A percentile compares a stretch with the other conserved stretches of the same genome.
Conservation (phyloP, 371 early-diverging fungal genomes). For the Mortierella sp. region DNA sequence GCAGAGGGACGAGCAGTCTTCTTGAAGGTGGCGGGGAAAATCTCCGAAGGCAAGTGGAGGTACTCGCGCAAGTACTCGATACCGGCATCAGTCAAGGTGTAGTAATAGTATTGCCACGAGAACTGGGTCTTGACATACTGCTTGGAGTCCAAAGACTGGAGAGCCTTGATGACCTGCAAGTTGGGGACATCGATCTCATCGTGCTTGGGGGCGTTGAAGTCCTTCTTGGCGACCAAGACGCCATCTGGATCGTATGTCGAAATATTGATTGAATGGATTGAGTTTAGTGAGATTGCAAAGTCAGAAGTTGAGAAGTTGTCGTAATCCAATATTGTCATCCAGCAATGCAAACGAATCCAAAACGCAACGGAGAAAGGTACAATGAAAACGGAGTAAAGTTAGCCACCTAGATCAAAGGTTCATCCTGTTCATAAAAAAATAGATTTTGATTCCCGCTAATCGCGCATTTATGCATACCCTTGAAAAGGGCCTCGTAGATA, state of each 20-base stretch:
- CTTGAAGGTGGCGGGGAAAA: slow-evolving; percentile 98
- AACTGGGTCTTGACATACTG: slow-evolving; percentile 97
- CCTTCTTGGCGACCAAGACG: slow-evolving; percentile 98
- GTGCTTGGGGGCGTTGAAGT: slow-evolving; percentile 97
- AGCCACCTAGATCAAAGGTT: slow-evolving; percentile 34
- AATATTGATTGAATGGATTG: slow-evolving; percentile 10
- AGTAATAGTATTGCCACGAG: slow-evolving; percentile 99
- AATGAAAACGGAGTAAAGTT: slow-evolving; percentile 3
- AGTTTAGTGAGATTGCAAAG: background rate
- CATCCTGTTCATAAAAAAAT: slow-evolving; percentile 18
- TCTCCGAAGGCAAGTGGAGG: slow-evolving; percentile 96
- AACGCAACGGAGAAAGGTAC: background rate
- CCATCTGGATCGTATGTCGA: slow-evolving; percentile 77
- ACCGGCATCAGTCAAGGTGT: slow-evolving; percentile 97
- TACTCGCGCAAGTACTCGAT: slow-evolving; percentile 97
- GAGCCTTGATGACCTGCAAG: slow-evolving; percentile 98
- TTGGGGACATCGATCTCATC: slow-evolving; percentile 96
- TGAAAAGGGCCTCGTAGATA: slow-evolving; percentile 94
- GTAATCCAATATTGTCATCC: slow-evolving; percentile 20
- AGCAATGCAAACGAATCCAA: background rate
- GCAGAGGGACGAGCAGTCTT: slow-evolving; percentile 79
- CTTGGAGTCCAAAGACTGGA: slow-evolving; percentile 96
- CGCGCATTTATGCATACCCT: slow-evolving; percentile 64
- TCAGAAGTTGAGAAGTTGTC: slow-evolving; percentile 1
- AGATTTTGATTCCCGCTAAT: slow-evolving; percentile 10